A percentile compares a stretch with the other conserved stretches of the same genome.
Evolutionary conservation across 2,329 filamentous ascomycete species (phyloP).

Genomic region (Trichoderma arundinaceum): DNA sequence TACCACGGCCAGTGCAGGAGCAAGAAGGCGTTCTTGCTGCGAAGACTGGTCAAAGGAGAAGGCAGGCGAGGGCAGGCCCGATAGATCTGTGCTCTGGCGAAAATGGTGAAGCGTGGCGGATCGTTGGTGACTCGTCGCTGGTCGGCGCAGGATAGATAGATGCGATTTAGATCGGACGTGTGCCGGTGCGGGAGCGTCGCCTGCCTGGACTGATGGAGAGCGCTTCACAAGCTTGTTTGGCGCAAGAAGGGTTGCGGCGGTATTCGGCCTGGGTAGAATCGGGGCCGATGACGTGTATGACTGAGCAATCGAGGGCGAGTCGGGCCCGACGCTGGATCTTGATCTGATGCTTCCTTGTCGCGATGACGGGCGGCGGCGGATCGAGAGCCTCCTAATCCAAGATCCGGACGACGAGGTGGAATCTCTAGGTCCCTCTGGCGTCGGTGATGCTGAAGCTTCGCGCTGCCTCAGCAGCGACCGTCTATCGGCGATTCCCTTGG

Average conservation of each 20-base stretch:
- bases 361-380: constrained; percentile 69
- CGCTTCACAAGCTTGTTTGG: constrained; percentile 83
- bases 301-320: constrained; percentile 68
- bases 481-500: constrained; percentile 48
- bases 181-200: constrained; percentile 48
- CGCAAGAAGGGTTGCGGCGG: constrained; percentile 53
- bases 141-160: constrained; percentile 70
- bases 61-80: constrained; percentile 37
- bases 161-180: constrained; percentile 63
- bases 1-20: constrained; percentile 36
- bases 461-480: constrained; percentile 51
- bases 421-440: constrained; percentile 56
- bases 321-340: constrained; percentile 67
- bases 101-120: constrained; percentile 70
- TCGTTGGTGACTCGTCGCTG: constrained; percentile 79
- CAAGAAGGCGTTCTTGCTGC: constrained; percentile 41
- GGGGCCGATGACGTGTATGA: constrained; percentile 71
- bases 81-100: constrained; percentile 42
- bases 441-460: constrained; percentile 47
- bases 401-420: constrained; percentile 68
- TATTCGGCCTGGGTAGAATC: constrained; percentile 56
- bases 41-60: constrained; percentile 47
- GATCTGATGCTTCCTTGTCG: constrained; percentile 69
- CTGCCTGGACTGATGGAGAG: constrained; percentile 60
- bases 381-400: constrained; percentile 75